Conservation (phyloP, 2,329 filamentous ascomycete species). For the Pestalotiopsis sp. region DNA sequence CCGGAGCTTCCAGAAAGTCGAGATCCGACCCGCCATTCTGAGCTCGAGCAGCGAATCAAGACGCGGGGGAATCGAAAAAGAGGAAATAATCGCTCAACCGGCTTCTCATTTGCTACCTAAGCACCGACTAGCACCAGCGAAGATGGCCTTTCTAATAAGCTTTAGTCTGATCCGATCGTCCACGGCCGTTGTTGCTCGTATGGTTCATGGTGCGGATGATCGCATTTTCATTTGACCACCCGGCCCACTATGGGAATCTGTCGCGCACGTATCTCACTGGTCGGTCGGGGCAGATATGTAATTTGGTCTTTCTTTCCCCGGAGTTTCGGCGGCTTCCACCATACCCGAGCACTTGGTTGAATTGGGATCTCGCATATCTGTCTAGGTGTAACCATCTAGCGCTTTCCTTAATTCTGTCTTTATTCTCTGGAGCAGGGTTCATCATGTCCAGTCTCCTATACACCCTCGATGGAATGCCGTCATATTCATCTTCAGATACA, state of each 20-base stretch:
- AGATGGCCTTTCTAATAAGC: not conserved
- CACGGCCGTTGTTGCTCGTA: not conserved
- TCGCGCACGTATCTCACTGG: not conserved
- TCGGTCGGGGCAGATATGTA: not conserved
- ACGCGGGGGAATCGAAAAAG: not conserved
- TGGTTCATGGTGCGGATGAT: not conserved
- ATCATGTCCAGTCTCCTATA: not conserved
- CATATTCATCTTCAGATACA: not conserved
- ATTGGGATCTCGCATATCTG: not conserved
- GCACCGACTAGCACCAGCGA: not conserved
- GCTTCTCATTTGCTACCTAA: not conserved
- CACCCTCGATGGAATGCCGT: not conserved
- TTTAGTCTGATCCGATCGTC: not conserved
- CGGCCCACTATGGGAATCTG: not conserved
- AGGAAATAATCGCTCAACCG: not conserved
- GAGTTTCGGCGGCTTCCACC: not conserved
- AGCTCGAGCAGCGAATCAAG: not conserved
- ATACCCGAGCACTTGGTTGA: not conserved
- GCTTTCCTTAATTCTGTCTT: not conserved
- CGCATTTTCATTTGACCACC: not conserved
- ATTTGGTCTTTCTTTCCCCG: not conserved
- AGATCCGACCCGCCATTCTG: not conserved
- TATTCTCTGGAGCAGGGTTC: not conserved
- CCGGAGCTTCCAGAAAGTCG: not conserved
- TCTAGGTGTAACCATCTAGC: not conserved